Percentiles rank a stretch among this genome's conserved stretches.
Conservation (phyloP, 2,329 filamentous ascomycete genomes). For the Myriosclerotinia scirpicola region DNA sequence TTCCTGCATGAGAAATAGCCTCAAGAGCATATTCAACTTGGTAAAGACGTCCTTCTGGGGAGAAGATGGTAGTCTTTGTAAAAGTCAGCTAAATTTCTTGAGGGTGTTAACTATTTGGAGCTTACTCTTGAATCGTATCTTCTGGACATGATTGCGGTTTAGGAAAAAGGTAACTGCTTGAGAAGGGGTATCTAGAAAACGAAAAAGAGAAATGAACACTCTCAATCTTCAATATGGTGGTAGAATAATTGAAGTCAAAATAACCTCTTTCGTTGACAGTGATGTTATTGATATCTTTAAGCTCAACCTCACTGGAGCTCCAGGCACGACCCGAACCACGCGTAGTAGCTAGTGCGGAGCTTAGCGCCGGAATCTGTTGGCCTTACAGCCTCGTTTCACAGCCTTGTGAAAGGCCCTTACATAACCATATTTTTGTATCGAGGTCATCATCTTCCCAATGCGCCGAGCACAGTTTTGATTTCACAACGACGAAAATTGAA, state of each 20-base stretch:
- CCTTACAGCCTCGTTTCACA: slow-evolving; percentile 16
- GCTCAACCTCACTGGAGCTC: slow-evolving; percentile 31
- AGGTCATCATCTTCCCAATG: background rate
- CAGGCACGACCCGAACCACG: slow-evolving; percentile 35
- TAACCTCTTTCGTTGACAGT: slow-evolving; percentile 23
- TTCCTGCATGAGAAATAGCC: slow-evolving; percentile 97
- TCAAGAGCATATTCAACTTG: slow-evolving; percentile 99
- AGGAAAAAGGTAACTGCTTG: slow-evolving; percentile 1
- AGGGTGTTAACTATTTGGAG: slow-evolving; percentile 33
- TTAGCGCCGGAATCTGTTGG: slow-evolving; percentile 17
- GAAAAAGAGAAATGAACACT: slow-evolving; percentile 5
- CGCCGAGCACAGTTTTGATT: background rate
- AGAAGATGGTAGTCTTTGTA: slow-evolving; percentile 95
- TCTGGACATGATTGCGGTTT: slow-evolving; percentile 70
- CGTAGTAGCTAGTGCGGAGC: slow-evolving; percentile 25
- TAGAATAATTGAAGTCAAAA: slow-evolving; percentile 12
- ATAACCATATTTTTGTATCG: slow-evolving; percentile 6
- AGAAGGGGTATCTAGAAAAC: background rate
- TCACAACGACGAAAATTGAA: background rate
- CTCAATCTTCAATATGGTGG: slow-evolving; percentile 12
- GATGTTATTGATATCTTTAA: slow-evolving; percentile 21
- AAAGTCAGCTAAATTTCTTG: slow-evolving; percentile 31
- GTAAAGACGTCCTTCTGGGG: slow-evolving; percentile 95
- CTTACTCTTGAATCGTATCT: slow-evolving; percentile 95
- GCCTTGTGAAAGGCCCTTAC: slow-evolving; percentile 20